phyloP scores from a whole-genome alignment of 768 basidiomycete genomes.

The Pisolithus tinctorius region DNA sequence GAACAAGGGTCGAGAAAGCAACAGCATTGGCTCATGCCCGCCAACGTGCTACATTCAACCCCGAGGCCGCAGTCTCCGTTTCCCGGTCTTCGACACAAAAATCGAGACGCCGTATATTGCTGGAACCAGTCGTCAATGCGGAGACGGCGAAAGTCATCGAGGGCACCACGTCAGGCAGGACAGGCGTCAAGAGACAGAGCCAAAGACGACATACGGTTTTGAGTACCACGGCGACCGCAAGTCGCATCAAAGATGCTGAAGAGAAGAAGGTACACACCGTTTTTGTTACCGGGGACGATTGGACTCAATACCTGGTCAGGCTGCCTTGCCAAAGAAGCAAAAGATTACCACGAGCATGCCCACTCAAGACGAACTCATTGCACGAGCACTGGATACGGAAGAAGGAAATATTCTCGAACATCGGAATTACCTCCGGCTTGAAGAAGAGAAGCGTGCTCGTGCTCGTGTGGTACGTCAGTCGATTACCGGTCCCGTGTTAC shows the following conservation, averaged over 20 bases:
- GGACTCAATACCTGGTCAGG: constrained; percentile 27
- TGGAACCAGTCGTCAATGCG: constrained; percentile 49
- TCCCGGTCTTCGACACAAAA: constrained; percentile 12
- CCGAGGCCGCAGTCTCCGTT: constrained; percentile 32
- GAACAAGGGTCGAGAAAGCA: constrained; percentile 51
- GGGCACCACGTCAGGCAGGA: constrained; percentile 11
- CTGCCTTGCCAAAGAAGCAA: constrained; percentile 53
- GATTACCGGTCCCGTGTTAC: constrained; percentile 59
- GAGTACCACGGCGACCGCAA: constrained; percentile 62
- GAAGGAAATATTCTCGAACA: constrained; percentile 79
- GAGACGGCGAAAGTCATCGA: constrained; percentile 56
- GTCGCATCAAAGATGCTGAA: constrained; percentile 56
- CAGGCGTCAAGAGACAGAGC: constrained; percentile 43
- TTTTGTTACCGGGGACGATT: not conserved
- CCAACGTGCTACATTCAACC: constrained; percentile 63
- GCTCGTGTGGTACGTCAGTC: constrained; percentile 51
- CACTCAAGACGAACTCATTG: constrained; percentile 82
- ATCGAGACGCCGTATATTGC: constrained; percentile 43
- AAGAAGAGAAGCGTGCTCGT: constrained; percentile 76
- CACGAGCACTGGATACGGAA: constrained; percentile 78
- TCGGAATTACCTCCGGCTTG: constrained; percentile 67
- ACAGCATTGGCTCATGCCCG: constrained; percentile 63
- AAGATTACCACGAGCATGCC: constrained; percentile 45
- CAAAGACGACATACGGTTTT: constrained; percentile 62
- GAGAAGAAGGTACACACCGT: constrained; percentile 46